These are phyloP conservation scores for Porcisia deanei DNA, from an alignment of 208 protist species.

Conservation along the genomic window DNA sequence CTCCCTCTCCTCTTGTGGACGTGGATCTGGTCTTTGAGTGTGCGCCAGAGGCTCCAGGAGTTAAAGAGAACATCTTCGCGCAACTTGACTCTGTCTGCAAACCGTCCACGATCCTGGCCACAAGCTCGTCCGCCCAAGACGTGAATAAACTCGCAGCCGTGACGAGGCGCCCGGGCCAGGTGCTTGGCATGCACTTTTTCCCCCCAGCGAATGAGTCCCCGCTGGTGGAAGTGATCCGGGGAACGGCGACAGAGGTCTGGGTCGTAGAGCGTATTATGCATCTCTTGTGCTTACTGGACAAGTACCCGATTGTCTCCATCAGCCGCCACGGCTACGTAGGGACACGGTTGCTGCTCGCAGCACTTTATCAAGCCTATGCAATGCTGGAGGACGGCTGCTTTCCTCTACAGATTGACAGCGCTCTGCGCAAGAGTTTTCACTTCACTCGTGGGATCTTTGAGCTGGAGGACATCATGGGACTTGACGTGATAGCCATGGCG, in stretches of 20 bases:
- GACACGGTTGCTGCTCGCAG: constrained; percentile 72
- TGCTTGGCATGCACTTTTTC: constrained; percentile 89
- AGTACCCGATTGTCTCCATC: constrained; percentile 71
- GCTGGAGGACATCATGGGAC: constrained; percentile 83
- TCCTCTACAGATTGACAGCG: constrained; percentile 77
- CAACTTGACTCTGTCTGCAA: constrained; percentile 67
- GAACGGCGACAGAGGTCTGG: constrained; percentile 36
- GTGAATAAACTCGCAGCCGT: constrained; percentile 69
- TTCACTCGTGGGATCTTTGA: constrained; percentile 80
- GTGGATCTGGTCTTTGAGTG: constrained; percentile 82
- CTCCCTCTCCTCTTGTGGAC: constrained; percentile 38
- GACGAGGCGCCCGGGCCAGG: constrained; percentile 49
- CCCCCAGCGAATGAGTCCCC: constrained; percentile 80
- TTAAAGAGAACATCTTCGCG: constrained; percentile 78
- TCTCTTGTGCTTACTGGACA: constrained; percentile 59
- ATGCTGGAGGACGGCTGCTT: constrained; percentile 88
- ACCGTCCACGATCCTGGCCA: constrained; percentile 70
- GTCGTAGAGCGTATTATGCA: constrained; percentile 55
- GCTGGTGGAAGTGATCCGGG: constrained; percentile 77
- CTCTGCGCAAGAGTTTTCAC: constrained; percentile 58
- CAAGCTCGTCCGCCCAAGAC: constrained; percentile 58
- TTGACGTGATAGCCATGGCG: constrained; percentile 62
- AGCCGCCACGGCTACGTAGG: constrained; percentile 70
- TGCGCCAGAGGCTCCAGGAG: constrained; percentile 50
- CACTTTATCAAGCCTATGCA: constrained; percentile 74